These are phyloP conservation scores for Tubosaeta sp. DNA, from an alignment of 768 basidiomycete species.

Conservation along the genomic window DNA sequence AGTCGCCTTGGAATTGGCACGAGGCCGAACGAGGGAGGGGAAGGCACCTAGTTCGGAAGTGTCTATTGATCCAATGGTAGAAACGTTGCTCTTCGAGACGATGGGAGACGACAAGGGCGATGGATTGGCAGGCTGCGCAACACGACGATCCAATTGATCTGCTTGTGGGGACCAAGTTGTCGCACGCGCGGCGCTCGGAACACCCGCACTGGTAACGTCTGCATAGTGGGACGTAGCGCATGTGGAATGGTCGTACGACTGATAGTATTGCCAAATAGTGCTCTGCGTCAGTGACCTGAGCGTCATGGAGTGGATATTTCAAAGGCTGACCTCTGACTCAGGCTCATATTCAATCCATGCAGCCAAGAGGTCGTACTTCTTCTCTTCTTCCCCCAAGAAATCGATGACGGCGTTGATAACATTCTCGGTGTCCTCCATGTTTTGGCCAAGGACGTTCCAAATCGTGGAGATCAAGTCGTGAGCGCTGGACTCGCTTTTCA, in stretches of 20 bases:
- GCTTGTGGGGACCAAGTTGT: slow-evolving; percentile 58
- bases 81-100: neutral
- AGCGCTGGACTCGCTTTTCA: slow-evolving; percentile 69
- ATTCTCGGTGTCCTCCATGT: slow-evolving; percentile 69
- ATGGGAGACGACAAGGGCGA: neutral
- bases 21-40: neutral
- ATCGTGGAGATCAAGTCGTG: slow-evolving; percentile 83
- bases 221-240: slow-evolving; percentile 33
- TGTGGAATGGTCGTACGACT: slow-evolving; percentile 74
- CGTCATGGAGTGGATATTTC: neutral
- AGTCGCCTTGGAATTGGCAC: neutral
- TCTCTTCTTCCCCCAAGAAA: slow-evolving; percentile 77
- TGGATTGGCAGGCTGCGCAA: slow-evolving; percentile 45
- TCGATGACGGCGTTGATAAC: slow-evolving; percentile 72
- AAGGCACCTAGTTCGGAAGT: neutral
- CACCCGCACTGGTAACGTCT: slow-evolving; percentile 73
- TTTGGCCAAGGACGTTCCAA: slow-evolving; percentile 67
- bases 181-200: slow-evolving; percentile 77
- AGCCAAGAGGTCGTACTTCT: slow-evolving; percentile 66
- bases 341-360: slow-evolving; percentile 83
- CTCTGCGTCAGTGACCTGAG: neutral
- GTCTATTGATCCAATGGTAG: neutral
- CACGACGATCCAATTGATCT: slow-evolving; percentile 70
- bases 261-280: slow-evolving; percentile 62
- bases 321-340: slow-evolving; percentile 62